phyloP scores from a whole-genome alignment of 768 basidiomycete genomes.

The Hydnomerulius pinastri region DNA sequence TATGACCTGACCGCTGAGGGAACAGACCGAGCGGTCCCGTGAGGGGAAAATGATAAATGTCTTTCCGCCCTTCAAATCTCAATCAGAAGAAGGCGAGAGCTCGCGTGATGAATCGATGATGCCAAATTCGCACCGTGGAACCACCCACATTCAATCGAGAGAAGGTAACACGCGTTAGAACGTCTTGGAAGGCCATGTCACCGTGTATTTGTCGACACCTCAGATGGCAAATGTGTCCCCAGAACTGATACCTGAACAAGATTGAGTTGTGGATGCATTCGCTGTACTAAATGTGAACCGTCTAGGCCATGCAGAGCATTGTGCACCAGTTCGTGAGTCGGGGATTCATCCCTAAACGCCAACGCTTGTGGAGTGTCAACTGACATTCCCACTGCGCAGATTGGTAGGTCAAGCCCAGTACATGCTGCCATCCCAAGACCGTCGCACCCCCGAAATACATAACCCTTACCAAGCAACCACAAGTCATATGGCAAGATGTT shows the following conservation, averaged over 20 bases:
- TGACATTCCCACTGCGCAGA: slow-evolving; percentile 23
- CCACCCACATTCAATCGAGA: not conserved
- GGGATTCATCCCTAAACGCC: slow-evolving; percentile 3
- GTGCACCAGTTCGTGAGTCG: slow-evolving; percentile 13
- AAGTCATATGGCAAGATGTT: slow-evolving; percentile 3
- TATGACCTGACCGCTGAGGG: not conserved
- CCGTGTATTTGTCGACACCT: slow-evolving; percentile 4
- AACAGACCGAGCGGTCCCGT: not conserved
- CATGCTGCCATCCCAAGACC: slow-evolving; percentile 13
- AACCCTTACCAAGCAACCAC: slow-evolving; percentile 7
- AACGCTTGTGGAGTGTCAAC: slow-evolving; percentile 9
- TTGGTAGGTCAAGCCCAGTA: slow-evolving; percentile 15
- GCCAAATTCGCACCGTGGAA: slow-evolving; percentile 4
- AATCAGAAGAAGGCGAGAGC: slow-evolving; percentile 12
- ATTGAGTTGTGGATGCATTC: not conserved
- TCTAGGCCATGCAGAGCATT: not conserved
- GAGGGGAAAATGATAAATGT: not conserved
- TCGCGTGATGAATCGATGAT: slow-evolving; percentile 12
- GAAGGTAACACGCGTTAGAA: slow-evolving; percentile 1
- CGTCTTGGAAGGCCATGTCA: slow-evolving; percentile 3
- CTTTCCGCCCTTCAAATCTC: not conserved
- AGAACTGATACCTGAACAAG: slow-evolving; percentile 8
- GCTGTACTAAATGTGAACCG: not conserved
- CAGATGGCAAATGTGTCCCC: slow-evolving; percentile 15
- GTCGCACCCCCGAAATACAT: slow-evolving; percentile 17